Percentiles rank a stretch among this genome's conserved stretches.
These are phyloP conservation scores for Fusarium sp. DNA, from an alignment of 2,329 filamentous ascomycete species.

Conservation along the genomic window DNA sequence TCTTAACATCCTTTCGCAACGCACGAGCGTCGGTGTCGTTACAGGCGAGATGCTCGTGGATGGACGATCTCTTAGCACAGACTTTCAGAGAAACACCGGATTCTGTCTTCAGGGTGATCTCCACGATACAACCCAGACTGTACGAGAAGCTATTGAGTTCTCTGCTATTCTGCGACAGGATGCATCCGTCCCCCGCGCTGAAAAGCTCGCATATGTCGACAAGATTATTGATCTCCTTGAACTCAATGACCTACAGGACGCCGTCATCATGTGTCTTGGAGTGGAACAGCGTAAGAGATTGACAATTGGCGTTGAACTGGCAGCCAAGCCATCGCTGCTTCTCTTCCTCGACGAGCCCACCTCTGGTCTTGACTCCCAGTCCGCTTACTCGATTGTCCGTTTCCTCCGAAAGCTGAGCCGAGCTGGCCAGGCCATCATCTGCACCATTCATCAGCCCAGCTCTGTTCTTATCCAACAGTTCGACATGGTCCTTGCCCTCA, in stretches of 20 bases:
- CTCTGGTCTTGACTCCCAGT: conserved; percentile 69
- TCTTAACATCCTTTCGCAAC: conserved; percentile 81
- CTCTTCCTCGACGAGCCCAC: conserved; percentile 74
- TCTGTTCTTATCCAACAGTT: conserved; percentile 69
- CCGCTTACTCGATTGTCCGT: conserved; percentile 71
- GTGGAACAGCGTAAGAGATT: conserved; percentile 70
- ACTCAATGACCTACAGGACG: conserved; percentile 74
- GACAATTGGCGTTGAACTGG: conserved; percentile 68
- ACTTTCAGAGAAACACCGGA: conserved; percentile 84
- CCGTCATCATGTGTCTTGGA: conserved; percentile 71
- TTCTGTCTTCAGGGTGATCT: conserved; percentile 75
- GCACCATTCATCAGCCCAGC: conserved; percentile 72
- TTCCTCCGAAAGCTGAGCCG: conserved; percentile 72
- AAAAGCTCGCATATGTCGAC: conserved; percentile 78
- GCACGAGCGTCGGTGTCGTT: conserved; percentile 81
- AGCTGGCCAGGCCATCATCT: conserved; percentile 71
- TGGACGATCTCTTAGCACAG: conserved; percentile 75
- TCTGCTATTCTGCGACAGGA: conserved; percentile 75
- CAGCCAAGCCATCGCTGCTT: conserved; percentile 69
- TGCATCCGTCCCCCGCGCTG: conserved; percentile 66
- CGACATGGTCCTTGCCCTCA: conserved; percentile 67
- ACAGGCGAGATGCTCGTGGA: conserved; percentile 84
- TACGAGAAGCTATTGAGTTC: conserved; percentile 76
- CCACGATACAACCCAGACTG: conserved; percentile 74
- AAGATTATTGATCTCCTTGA: conserved; percentile 76